A percentile compares a stretch with the other conserved stretches of the same genome.
phyloP scores from a whole-genome alignment of 139 green algal genomes.

The Picochlorum sp. region DNA sequence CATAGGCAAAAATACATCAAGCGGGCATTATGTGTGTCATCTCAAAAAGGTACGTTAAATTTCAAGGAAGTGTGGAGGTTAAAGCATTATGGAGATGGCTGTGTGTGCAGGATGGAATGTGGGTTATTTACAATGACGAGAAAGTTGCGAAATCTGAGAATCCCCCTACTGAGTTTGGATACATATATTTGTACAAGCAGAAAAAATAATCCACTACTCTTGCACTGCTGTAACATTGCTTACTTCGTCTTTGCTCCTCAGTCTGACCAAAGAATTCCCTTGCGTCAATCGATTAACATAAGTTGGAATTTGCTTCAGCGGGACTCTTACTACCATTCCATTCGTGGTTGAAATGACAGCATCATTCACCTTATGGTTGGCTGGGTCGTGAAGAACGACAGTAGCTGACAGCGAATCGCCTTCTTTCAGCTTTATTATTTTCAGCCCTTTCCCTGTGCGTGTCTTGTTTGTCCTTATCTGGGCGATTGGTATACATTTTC shows the following conservation, averaged over 20 bases:
- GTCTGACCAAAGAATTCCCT: constrained; percentile 25
- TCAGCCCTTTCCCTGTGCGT: constrained; percentile 17
- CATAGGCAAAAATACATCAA: constrained; percentile 85
- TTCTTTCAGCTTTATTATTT: constrained; percentile 15
- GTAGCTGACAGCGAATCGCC: constrained; percentile 32
- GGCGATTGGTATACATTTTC: constrained; percentile 28
- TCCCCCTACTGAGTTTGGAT: constrained; percentile 77
- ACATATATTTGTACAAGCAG: constrained; percentile 88
- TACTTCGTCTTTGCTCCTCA: constrained; percentile 37
- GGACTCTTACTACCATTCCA: constrained; percentile 36
- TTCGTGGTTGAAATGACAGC: constrained; percentile 42
- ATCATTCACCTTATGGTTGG: constrained; percentile 2
- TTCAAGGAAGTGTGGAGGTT: neutral
- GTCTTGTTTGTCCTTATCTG: constrained; percentile 27
- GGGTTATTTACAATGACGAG: constrained; percentile 96
- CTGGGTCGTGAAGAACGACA: constrained; percentile 22
- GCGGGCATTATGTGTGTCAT: constrained; percentile 95
- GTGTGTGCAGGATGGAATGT: constrained; percentile 42
- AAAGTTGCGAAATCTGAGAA: constrained; percentile 85
- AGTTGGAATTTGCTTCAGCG: constrained; percentile 10
- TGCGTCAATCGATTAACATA: constrained; percentile 11
- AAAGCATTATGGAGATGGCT: too few relatives aligned
- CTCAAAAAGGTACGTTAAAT: constrained; percentile 53
- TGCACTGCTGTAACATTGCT: constrained; percentile 22
- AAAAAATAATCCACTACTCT: constrained; percentile 1